These are phyloP conservation scores for Hymenoscyphus linearis DNA, from an alignment of 2,329 filamentous ascomycete genomes.

Conservation along the genomic window DNA sequence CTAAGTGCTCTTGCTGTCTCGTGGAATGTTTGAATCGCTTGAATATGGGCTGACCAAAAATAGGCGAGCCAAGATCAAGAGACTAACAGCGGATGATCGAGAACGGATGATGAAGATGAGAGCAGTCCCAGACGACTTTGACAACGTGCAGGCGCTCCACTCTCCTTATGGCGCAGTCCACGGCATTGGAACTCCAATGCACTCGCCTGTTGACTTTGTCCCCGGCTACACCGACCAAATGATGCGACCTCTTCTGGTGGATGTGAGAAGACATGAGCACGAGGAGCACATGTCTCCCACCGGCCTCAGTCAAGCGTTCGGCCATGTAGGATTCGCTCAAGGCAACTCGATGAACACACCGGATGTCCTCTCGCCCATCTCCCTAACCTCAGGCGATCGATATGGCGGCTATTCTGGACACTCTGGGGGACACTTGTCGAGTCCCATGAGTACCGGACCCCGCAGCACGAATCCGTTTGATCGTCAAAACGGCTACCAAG, in stretches of 20 bases:
- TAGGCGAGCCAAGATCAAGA: slow-evolving; percentile 67
- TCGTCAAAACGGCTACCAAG: slow-evolving; percentile 44
- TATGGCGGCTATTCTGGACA: slow-evolving; percentile 41
- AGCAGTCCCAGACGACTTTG: slow-evolving; percentile 65
- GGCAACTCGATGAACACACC: slow-evolving; percentile 44
- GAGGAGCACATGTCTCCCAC: slow-evolving; percentile 64
- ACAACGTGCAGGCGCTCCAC: slow-evolving; percentile 64
- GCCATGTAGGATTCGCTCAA: slow-evolving; percentile 59
- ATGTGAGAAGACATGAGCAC: slow-evolving; percentile 57
- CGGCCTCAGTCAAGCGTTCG: slow-evolving; percentile 62
- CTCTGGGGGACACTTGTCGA: slow-evolving; percentile 43
- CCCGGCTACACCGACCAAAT: slow-evolving; percentile 51
- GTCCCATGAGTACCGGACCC: slow-evolving; percentile 42
- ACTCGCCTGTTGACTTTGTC: slow-evolving; percentile 31
- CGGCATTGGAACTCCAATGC: slow-evolving; percentile 31
- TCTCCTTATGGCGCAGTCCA: slow-evolving; percentile 56
- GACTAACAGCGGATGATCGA: slow-evolving; percentile 63
- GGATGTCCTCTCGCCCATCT: slow-evolving; percentile 54
- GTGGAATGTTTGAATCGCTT: background rate
- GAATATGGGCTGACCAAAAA: slow-evolving; percentile 9
- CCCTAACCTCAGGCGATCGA: slow-evolving; percentile 48
- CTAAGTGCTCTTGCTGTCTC: slow-evolving; percentile 40
- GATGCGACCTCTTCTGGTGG: slow-evolving; percentile 60
- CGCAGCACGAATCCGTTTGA: slow-evolving; percentile 49
- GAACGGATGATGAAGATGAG: slow-evolving; percentile 69